Evolutionary conservation across 2,329 filamentous ascomycete genomes (phyloP).

Genomic region (Fusarium fujikuroi): DNA sequence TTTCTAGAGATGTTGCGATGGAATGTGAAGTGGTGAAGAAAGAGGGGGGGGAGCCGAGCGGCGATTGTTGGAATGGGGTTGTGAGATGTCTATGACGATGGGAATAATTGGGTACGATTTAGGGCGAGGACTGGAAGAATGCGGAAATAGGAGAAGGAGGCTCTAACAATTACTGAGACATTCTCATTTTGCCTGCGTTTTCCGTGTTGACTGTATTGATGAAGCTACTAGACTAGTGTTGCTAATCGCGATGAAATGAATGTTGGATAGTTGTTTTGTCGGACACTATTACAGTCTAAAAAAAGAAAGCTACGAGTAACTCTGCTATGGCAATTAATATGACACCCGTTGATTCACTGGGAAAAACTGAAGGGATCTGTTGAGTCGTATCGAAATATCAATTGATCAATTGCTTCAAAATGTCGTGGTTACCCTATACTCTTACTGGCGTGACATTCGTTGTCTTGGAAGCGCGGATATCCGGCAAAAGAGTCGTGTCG

Average conservation of each 20-base stretch:
- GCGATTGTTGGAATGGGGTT: not conserved
- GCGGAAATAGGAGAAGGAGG: not conserved
- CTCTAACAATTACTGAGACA: not conserved
- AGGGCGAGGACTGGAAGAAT: not conserved
- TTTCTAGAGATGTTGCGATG: not conserved
- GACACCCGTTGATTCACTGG: too few species aligned
- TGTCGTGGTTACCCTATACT: not conserved
- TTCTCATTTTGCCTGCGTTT: accelerated
- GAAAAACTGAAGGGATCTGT: too few species aligned
- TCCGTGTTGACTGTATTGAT: not conserved
- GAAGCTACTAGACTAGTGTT: too few species aligned
- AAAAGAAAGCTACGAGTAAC: accelerated
- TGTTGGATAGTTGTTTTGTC: accelerated
- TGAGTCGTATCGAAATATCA: too few species aligned
- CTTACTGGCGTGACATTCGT: not conserved
- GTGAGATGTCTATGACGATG: not conserved
- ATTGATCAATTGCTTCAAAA: too few species aligned
- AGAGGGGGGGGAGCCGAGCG: not conserved
- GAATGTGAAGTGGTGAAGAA: not conserved
- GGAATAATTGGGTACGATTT: not conserved
- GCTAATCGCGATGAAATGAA: not conserved
- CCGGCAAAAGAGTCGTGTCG: not conserved
- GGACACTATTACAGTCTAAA: accelerated
- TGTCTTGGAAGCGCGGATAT: not conserved
- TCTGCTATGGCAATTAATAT: not conserved